Conservation (phyloP, 179 eudicot species). For the Pouteria campechiana region DNA sequence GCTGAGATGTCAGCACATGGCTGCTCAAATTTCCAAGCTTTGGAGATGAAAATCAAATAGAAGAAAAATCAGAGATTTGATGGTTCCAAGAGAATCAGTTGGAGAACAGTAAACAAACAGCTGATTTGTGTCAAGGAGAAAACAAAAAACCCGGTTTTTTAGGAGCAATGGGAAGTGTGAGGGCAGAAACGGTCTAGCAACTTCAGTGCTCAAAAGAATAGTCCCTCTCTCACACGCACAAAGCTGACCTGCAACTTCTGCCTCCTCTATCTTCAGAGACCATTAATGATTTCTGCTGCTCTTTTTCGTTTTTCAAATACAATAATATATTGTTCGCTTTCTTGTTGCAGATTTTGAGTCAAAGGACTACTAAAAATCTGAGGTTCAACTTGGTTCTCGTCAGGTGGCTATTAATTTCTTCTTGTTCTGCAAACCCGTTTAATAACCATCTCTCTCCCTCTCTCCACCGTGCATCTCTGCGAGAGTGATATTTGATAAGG, state of each 20-base stretch:
- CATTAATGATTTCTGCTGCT: no score
- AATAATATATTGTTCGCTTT: no score
- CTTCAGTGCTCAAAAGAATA: background rate
- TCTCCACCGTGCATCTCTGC: no score
- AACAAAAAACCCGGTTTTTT: constrained; percentile 16
- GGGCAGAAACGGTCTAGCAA: constrained; percentile 3
- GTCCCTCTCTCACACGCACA: background rate
- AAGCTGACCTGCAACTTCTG: background rate
- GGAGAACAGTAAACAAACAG: constrained; percentile 25
- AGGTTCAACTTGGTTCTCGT: background rate
- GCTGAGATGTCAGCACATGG: constrained; percentile 72
- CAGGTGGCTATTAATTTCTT: constrained; percentile 11
- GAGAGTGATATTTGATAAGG: no score
- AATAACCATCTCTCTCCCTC: no score
- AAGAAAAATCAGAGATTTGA: constrained; percentile 18
- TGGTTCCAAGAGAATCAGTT: constrained; percentile 50
- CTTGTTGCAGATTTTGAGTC: constrained; percentile 4
- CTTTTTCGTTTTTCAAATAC: no score
- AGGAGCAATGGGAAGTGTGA: background rate
- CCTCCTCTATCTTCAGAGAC: no score
- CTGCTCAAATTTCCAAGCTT: constrained; percentile 62
- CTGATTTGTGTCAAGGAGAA: constrained; percentile 10
- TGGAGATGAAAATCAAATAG: constrained; percentile 27
- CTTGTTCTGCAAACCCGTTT: no score
- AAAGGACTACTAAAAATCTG: background rate